Base-by-base conservation (phyloP, 768 basidiomycete genomes). In the Tricholoma matsutake region DNA sequence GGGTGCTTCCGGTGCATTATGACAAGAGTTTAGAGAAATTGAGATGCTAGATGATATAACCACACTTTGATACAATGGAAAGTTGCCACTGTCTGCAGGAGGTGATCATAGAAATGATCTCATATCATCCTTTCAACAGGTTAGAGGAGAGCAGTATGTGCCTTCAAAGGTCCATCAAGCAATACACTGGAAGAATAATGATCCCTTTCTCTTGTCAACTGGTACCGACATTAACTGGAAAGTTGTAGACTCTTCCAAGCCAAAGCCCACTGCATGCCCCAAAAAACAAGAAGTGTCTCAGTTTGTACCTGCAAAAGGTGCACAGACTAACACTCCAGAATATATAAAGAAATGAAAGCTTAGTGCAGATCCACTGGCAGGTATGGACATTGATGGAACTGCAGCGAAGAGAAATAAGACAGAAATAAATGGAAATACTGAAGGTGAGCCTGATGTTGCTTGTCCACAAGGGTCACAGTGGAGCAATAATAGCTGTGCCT, bases 31-130 rank as follows among this genome's bases (percentile, higher is more conserved):
- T 25, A 25, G 3, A 25, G 22, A 25, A 25, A 25, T 25, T 25
- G 22, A 25, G 22, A 25, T 25, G 22, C 22, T 25, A 25, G 22
- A 25, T 25, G 3, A 25, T 9, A 63, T 67, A 16, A 66, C 65
- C 6, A 60, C 47, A 8, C 35, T 63, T 3, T 2, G 18, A 4
- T 75, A 69, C 57, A 18, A 63, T 8, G 56, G 63, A 0, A 63
- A 61, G 13, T 61, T 75, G 8, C 61, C 64, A 7, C 14, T 16
- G 1, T 18, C 10, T 7, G 62, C 72, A 0, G 29, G 3, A 7
- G 68, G 68, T 25, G 22, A 25, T 25, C 3, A 3, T 3, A 25
- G 22, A 25, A 25, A 25, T 25, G 22, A 25, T 25, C 20, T 74
- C 1, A 68, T 75, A 28, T 20, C 4, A 20, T n/a, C 51, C 2